Percentiles rank a stretch among this genome's conserved stretches.
Evolutionary conservation across 495 filamentous ascomycete species (phyloP).

Genomic region (Cercophora sp.): DNA sequence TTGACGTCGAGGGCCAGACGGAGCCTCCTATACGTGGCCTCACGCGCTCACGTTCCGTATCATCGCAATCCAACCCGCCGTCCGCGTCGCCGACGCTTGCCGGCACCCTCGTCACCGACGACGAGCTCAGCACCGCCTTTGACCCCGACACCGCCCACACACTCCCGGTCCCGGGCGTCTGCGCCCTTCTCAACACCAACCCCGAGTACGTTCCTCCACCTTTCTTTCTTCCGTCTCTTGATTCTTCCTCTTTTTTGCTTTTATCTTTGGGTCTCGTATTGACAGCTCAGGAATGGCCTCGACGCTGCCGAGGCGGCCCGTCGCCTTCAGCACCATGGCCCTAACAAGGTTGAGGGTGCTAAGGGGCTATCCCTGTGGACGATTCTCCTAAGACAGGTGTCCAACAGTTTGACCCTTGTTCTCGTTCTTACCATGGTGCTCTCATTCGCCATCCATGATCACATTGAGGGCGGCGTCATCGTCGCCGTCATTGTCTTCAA

Average conservation of each 20-base stretch:
- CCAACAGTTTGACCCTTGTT: constrained; percentile 46
- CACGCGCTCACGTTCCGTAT: constrained; percentile 28
- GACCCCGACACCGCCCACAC: constrained; percentile 24
- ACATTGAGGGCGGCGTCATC: constrained; percentile 81
- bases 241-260: background rate
- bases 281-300: constrained; percentile 36
- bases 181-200: constrained; percentile 23
- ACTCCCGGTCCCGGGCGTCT: constrained; percentile 25
- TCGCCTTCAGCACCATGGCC: constrained; percentile 45
- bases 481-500: constrained; percentile 81
- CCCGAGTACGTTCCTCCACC: constrained; percentile 14
- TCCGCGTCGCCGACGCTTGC: constrained; percentile 23
- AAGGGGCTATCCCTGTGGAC: constrained; percentile 50
- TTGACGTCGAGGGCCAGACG: constrained; percentile 47
- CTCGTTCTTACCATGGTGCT: constrained; percentile 80
- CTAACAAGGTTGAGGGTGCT: constrained; percentile 50
- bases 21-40: constrained; percentile 49
- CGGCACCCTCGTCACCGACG: constrained; percentile 20
- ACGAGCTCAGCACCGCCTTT: constrained; percentile 12
- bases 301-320: constrained; percentile 35
- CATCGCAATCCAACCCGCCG: constrained; percentile 11
- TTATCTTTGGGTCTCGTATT: background rate
- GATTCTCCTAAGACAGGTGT: constrained; percentile 53
- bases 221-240: too few relatives aligned
- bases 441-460: constrained; percentile 74